These are phyloP conservation scores for Mrakiaceae sp. DNA, from an alignment of 1,284 basidiomycete species.

Conservation along the genomic window DNA sequence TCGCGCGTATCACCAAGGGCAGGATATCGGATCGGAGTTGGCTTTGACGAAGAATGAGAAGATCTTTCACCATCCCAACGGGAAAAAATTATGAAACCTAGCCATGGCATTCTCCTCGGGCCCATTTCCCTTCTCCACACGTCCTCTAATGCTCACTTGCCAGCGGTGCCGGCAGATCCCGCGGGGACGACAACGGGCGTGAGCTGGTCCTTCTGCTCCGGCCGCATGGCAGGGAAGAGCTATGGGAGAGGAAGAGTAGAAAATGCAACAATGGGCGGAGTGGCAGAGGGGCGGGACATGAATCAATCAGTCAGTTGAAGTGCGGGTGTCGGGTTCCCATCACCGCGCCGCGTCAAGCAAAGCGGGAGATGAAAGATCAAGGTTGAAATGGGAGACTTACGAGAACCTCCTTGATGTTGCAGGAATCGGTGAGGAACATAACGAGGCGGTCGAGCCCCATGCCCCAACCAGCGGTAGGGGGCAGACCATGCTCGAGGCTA, in stretches of 20 bases:
- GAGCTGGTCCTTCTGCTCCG: constrained; percentile 20
- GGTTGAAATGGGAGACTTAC: constrained; percentile 39
- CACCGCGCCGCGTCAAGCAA: not conserved
- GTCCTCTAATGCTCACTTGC: constrained; percentile 2
- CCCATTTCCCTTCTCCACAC: no score
- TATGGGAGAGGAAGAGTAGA: not conserved
- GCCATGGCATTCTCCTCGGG: no score
- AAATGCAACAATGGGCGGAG: not conserved
- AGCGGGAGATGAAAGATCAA: not conserved
- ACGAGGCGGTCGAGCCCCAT: constrained; percentile 86
- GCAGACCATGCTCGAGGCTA: constrained; percentile 91
- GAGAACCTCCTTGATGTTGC: constrained; percentile 47
- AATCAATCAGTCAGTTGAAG: not conserved
- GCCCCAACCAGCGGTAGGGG: constrained; percentile 91
- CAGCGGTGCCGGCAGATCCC: constrained; percentile 10
- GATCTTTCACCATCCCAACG: no score
- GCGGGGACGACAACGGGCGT: constrained; percentile 12
- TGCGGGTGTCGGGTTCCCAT: not conserved
- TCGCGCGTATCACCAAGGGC: no score
- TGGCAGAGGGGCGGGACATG: not conserved
- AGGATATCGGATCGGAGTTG: no score
- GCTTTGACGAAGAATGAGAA: no score
- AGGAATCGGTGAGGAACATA: constrained; percentile 91
- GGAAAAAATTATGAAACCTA: no score
- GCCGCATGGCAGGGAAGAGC: constrained; percentile 38